Evolutionary conservation across 2,329 filamentous ascomycete species (phyloP), one percentile per base, ranked within the genome.

Genomic region (Didymella pinodella): DNA sequence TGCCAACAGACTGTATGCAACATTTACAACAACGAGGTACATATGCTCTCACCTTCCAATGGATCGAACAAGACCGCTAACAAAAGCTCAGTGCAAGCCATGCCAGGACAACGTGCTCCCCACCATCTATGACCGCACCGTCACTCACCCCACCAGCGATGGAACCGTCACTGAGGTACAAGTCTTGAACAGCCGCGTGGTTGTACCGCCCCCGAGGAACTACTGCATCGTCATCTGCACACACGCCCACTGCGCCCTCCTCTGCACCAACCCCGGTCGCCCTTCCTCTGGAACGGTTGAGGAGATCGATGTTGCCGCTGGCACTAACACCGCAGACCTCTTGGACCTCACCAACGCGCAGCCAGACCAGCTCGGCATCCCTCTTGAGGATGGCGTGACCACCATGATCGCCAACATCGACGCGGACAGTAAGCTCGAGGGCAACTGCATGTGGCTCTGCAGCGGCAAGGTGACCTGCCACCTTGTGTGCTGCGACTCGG

Each of bases 151-250:
- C 46, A 28, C 32, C 46, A 28, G 10, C 31, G 32, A 36, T 14
- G 38, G 12, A 20, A 28, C 22, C 14, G 31, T n/a, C 2, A 7
- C 16, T 12, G 28, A 31, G 22, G 46, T 28, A 20, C 46, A 18
- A 12, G 22, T 26, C 12, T 34, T 48, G 22, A 25, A 25, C 32
- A 18, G 31, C 14, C 31, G 32, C 11, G 46, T 12, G n/a, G 18
- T 12, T 20, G 22, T 16, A n/a, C 18, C 29, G n/a, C 34, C 51
- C 4, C 12, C 14, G 0, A 20, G 7, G 10, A 36, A 44, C 4
- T 16, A 45, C 4, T 57, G 54, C 34, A 40, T 57, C 32, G n/a
- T 57, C 14, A 26, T 57, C 41, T 57, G 54, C 41, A 29, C 26
- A 3, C 54, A 51, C 26, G 41, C 47, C 18, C 25, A 25, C 18